Evolutionary conservation across 805 yeast species (phyloP).

Genomic region (Metschnikowia amazonensis): DNA sequence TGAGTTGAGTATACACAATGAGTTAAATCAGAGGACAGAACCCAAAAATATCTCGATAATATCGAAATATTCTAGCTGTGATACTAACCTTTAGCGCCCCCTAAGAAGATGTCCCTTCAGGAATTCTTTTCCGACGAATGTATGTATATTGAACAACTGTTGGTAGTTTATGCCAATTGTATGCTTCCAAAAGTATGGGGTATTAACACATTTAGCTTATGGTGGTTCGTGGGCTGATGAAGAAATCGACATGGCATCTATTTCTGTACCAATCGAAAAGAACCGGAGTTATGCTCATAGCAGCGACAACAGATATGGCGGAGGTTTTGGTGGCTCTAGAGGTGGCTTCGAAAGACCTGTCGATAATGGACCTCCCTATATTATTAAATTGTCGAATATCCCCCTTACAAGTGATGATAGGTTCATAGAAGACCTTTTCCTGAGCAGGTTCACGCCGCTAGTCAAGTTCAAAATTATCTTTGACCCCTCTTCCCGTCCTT

Average conservation of each 20-base stretch:
- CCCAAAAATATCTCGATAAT: background rate
- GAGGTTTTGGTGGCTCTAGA: slow-evolving; percentile 9
- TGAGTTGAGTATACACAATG: background rate
- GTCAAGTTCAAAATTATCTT: slow-evolving; percentile 60
- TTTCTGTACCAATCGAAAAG: slow-evolving; percentile 42
- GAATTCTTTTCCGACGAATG: slow-evolving; percentile 45
- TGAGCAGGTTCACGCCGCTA: slow-evolving; percentile 56
- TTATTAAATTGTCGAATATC: slow-evolving; percentile 57
- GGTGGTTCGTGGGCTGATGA: slow-evolving; percentile 50
- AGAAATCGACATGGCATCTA: slow-evolving; percentile 43
- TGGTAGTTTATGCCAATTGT: background rate
- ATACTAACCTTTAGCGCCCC: slow-evolving; percentile 30
- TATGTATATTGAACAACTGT: slow-evolving; percentile 25
- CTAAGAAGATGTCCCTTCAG: slow-evolving; percentile 44
- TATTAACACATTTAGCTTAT: slow-evolving; percentile 31
- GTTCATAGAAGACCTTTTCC: slow-evolving; percentile 56
- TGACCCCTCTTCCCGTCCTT: slow-evolving; percentile 41
- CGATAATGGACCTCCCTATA: slow-evolving; percentile 53
- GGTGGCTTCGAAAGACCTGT: slow-evolving; percentile 8
- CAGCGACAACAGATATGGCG: slow-evolving; percentile 10
- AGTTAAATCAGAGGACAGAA: background rate
- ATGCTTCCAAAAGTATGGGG: background rate
- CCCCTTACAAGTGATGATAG: slow-evolving; percentile 52
- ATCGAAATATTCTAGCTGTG: background rate
- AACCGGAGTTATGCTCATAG: slow-evolving; percentile 24